phyloP scores from a whole-genome alignment of 768 basidiomycete species.

The Termitomyces titanicus region DNA sequence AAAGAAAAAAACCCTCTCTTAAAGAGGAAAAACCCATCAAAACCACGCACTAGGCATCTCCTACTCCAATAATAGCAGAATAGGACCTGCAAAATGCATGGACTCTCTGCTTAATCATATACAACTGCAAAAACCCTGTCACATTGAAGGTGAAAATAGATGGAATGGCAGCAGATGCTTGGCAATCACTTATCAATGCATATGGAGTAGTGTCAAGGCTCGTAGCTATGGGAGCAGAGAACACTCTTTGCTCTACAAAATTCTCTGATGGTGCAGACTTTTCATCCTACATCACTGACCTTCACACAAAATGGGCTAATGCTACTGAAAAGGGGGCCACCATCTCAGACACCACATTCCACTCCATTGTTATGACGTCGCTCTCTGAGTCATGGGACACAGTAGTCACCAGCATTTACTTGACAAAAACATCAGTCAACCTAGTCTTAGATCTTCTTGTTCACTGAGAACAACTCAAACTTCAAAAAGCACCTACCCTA shows the following conservation, averaged over 20 bases:
- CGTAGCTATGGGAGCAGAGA: conserved; percentile 10
- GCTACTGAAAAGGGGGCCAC: conserved; percentile 14
- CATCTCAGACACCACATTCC: conserved; percentile 2
- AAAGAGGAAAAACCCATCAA: too few relatives aligned
- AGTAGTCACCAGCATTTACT: conserved; percentile 14
- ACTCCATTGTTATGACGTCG: too few relatives aligned
- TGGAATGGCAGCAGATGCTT: conserved; percentile 18
- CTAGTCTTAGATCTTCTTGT: conserved; percentile 4
- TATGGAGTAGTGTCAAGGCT: conserved; percentile 12
- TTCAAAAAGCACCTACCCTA: background rate
- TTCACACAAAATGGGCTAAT: conserved; percentile 11
- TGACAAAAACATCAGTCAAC: conserved; percentile 4
- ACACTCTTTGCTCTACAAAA: conserved; percentile 3
- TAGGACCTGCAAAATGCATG: conserved; percentile 8
- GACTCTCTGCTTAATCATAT: conserved; percentile 6
- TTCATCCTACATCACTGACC: conserved; percentile 9
- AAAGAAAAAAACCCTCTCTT: too few relatives aligned
- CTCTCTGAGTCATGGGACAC: conserved; percentile 5
- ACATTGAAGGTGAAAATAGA: background rate
- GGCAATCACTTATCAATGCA: conserved; percentile 11
- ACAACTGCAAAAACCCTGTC: conserved; percentile 20
- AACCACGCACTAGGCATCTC: background rate
- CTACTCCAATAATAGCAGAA: conserved; percentile 14
- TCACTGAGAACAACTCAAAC: conserved; percentile 2
- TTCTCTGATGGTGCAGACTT: conserved; percentile 13